Evolutionary conservation across 2,329 filamentous ascomycete species (phyloP).

Genomic region (Claviceps pazoutovae): DNA sequence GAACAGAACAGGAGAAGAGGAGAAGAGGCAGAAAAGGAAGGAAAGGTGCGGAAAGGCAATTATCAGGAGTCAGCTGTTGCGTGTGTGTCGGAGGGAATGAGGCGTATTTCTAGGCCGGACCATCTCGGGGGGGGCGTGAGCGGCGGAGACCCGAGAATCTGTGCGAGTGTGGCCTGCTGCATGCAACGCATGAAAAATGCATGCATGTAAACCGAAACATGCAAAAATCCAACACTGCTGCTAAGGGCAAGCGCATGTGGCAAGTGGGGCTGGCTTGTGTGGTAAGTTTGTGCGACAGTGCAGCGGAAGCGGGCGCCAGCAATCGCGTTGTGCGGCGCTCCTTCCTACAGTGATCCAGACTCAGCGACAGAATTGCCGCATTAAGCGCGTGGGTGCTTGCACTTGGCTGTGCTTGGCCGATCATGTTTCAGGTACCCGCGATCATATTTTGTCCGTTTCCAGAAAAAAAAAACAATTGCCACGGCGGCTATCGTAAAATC

Average conservation of each 20-base stretch:
- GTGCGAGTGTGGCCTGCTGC: neutral
- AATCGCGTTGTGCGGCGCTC: neutral
- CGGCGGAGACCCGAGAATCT: neutral
- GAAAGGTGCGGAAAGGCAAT: neutral
- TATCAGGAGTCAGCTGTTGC: neutral
- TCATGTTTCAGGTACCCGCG: too few species aligned
- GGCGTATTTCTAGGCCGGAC: conserved; percentile 9
- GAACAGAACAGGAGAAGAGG: neutral
- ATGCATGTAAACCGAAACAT: neutral
- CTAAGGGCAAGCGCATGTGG: conserved; percentile 4
- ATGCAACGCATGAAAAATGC: neutral
- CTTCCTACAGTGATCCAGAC: too few species aligned
- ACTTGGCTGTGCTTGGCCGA: too few species aligned
- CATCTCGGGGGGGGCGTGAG: conserved; percentile 1
- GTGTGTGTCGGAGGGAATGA: neutral
- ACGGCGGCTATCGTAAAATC: too few species aligned
- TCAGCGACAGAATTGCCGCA: too few species aligned
- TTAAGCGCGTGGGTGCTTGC: too few species aligned
- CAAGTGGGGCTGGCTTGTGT: conserved; percentile 1
- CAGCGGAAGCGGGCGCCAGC: neutral
- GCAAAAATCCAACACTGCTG: neutral
- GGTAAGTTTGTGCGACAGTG: conserved; percentile 3
- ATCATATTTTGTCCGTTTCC: too few species aligned
- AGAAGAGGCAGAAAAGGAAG: neutral
- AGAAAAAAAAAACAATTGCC: too few species aligned